phyloP scores from a whole-genome alignment of 306 rosid species.

The Glycine latifolia region DNA sequence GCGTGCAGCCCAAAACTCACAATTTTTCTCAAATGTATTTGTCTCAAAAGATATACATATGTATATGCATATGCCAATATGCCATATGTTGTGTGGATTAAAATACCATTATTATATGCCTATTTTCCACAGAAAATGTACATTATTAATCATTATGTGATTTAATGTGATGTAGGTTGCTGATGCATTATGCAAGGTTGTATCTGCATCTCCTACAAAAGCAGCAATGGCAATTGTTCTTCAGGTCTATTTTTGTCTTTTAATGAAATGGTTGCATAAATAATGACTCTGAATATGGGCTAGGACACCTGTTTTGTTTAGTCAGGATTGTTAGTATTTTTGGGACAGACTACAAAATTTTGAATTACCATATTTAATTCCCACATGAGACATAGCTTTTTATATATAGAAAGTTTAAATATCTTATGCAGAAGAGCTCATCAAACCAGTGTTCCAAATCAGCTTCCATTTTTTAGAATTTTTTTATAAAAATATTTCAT shows the following conservation, averaged over 20 bases:
- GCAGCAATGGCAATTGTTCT: conserved; percentile 87
- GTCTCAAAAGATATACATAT: not conserved
- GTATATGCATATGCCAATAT: not conserved
- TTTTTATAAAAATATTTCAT: not conserved
- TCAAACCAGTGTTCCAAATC: conserved; percentile 3
- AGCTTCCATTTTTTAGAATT: conserved; percentile 12
- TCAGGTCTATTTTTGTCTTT: conserved; percentile 66
- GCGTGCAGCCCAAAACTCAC: not conserved
- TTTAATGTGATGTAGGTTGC: conserved; percentile 65
- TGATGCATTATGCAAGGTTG: conserved; percentile 90
- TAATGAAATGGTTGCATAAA: conserved; percentile 9
- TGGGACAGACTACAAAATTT: not conserved
- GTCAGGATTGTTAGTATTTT: not conserved
- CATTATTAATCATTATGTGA: conserved; percentile 28
- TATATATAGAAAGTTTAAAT: not conserved
- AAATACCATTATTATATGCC: not conserved
- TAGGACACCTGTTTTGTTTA: conserved; percentile 32
- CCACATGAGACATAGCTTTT: not conserved
- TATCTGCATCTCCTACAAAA: conserved; percentile 78
- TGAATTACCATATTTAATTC: conserved; percentile 13
- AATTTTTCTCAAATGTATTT: not conserved
- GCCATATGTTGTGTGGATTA: not conserved
- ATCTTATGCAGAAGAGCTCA: conserved; percentile 32
- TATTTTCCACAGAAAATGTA: conserved; percentile 1
- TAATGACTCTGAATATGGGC: conserved; percentile 12